These are phyloP conservation scores for Xylaria flabelliformis DNA, from an alignment of 495 filamentous ascomycete species.

Conservation along the genomic window DNA sequence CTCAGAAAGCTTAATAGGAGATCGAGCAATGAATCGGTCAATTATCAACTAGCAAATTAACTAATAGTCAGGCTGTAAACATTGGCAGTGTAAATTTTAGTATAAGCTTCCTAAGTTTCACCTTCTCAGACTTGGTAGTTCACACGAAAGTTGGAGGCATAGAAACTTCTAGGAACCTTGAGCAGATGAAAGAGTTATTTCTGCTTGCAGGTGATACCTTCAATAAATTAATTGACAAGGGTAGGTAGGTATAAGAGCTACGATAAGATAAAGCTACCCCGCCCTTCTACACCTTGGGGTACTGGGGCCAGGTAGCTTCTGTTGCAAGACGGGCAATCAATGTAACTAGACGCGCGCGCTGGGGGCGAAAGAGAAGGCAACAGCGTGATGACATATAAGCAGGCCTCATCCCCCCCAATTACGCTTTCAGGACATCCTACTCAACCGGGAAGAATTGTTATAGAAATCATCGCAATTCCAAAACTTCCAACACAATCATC, in stretches of 20 bases:
- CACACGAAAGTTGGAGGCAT: not conserved
- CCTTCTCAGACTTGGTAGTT: not conserved
- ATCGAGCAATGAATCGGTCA: not conserved
- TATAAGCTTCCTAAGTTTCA: too few species aligned
- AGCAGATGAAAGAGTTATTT: not conserved
- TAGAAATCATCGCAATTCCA: not conserved
- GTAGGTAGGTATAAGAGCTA: conserved; percentile 19
- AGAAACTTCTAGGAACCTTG: conserved; percentile 3
- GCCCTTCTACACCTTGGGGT: conserved; percentile 27
- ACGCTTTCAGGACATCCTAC: not conserved
- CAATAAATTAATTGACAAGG: not conserved
- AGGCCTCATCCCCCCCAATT: not conserved
- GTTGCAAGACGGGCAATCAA: not conserved
- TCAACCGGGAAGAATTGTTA: not conserved
- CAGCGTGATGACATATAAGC: conserved; percentile 26
- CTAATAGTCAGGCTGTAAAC: not conserved
- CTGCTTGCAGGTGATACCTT: not conserved
- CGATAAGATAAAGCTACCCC: conserved; percentile 49
- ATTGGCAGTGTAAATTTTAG: not conserved
- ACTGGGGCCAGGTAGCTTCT: too few species aligned
- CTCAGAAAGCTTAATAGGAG: too few species aligned
- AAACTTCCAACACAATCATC: not conserved
- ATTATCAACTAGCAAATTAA: not conserved
- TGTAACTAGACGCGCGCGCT: not conserved
- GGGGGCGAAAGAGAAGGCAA: conserved; percentile 35